These are phyloP conservation scores for Anaeromyces robustus DNA, from an alignment of 192 early-diverging fungal genomes.

Conservation along the genomic window DNA sequence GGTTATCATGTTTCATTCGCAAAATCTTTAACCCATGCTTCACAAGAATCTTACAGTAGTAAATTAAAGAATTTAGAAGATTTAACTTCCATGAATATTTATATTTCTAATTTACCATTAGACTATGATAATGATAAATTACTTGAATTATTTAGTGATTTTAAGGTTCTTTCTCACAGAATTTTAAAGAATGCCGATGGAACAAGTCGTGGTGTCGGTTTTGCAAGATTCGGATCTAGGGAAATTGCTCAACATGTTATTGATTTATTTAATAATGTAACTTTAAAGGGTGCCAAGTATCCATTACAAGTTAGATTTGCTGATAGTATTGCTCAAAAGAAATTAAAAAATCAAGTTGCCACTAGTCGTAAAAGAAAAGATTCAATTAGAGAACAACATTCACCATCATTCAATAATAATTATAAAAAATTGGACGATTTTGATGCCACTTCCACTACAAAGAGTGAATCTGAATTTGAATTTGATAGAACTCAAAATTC, in stretches of 20 bases:
- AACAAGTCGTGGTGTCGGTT: constrained; percentile 61
- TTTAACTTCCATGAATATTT: constrained; percentile 62
- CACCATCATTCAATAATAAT: background rate
- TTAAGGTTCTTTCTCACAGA: constrained; percentile 48
- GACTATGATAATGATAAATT: constrained; percentile 25
- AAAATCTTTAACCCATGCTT: constrained; percentile 5
- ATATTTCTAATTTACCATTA: constrained; percentile 65
- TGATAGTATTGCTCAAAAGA: constrained; percentile 63
- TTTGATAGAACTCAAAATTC: background rate
- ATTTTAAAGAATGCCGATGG: constrained; percentile 55
- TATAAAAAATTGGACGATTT: background rate
- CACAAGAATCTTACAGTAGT: background rate
- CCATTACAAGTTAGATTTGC: constrained; percentile 68
- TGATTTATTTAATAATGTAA: constrained; percentile 41
- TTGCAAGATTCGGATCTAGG: constrained; percentile 59
- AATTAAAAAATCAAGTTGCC: constrained; percentile 29
- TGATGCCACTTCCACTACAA: background rate
- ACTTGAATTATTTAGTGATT: constrained; percentile 46
- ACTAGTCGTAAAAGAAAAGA: background rate
- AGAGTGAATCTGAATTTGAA: background rate
- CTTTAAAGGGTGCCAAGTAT: constrained; percentile 39
- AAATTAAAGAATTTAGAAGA: constrained; percentile 46
- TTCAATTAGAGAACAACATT: background rate
- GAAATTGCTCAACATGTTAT: constrained; percentile 51
- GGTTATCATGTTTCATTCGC: constrained; percentile 65